phyloP scores from a whole-genome alignment of 1,139 yeast species.

The Yamadazyma taylorii region DNA sequence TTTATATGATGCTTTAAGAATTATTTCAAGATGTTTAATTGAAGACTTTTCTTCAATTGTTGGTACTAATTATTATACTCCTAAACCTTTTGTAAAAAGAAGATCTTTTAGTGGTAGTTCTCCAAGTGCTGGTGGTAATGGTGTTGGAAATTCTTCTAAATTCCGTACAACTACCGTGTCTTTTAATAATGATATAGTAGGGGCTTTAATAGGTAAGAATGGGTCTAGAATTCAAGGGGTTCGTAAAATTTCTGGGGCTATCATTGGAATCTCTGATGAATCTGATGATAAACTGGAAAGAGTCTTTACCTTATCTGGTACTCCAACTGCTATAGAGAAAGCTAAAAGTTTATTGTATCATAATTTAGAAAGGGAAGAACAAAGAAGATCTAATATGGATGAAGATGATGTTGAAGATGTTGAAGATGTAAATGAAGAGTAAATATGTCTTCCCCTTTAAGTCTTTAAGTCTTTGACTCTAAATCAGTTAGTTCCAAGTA shows the following conservation, averaged over 20 bases:
- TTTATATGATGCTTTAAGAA: slow-evolving; percentile 57
- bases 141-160: background rate
- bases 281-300: slow-evolving; percentile 66
- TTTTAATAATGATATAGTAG: slow-evolving; percentile 84
- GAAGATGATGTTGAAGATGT: background rate
- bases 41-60: slow-evolving; percentile 70
- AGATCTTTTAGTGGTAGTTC: slow-evolving; percentile 14
- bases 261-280: slow-evolving; percentile 75
- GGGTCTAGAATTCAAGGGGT: slow-evolving; percentile 88
- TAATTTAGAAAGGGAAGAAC: slow-evolving; percentile 76
- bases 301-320: slow-evolving; percentile 71
- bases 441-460: no score
- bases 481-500: no score
- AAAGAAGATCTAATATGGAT: slow-evolving; percentile 51
- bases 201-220: slow-evolving; percentile 86
- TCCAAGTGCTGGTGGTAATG: slow-evolving; percentile 4
- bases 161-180: slow-evolving; percentile 36
- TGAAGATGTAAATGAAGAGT: background rate
- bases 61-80: slow-evolving; percentile 66
- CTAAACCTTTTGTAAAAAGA: slow-evolving; percentile 29
- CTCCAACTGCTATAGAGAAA: slow-evolving; percentile 61
- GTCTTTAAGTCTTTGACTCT: no score
- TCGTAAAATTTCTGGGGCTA: slow-evolving; percentile 76
- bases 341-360: slow-evolving; percentile 69
- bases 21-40: slow-evolving; percentile 70